Evolutionary conservation across 805 yeast species (phyloP).

Genomic region (Spathaspora arborariae): DNA sequence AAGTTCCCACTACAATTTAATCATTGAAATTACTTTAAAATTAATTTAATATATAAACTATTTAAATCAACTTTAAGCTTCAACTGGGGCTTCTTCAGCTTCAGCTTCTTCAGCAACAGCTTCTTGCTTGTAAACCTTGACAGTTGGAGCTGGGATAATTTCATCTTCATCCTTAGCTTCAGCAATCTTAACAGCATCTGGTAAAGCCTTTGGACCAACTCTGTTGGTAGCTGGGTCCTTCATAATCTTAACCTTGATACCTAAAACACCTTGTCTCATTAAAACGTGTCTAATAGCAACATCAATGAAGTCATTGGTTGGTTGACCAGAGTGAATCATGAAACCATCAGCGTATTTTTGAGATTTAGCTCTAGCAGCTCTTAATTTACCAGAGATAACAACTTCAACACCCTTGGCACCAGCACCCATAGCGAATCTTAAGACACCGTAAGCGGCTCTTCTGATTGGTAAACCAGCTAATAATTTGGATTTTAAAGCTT

Average conservation of each 20-base stretch:
- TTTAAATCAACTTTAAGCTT: slow-evolving; percentile 18
- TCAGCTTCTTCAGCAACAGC: slow-evolving; percentile 34
- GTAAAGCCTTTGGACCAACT: slow-evolving; percentile 86
- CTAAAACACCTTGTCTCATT: slow-evolving; percentile 99
- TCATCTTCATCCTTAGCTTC: slow-evolving; percentile 94
- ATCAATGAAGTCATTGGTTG: slow-evolving; percentile 98
- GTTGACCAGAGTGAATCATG: slow-evolving; percentile 99
- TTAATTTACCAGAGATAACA: slow-evolving; percentile 98
- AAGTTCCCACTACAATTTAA: too few species aligned
- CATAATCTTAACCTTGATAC: slow-evolving; percentile 99
- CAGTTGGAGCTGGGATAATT: slow-evolving; percentile 73
- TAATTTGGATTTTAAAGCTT: slow-evolving; percentile 96
- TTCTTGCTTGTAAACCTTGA: slow-evolving; percentile 63
- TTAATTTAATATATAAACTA: neutral
- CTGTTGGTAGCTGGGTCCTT: slow-evolving; percentile 91
- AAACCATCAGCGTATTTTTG: slow-evolving; percentile 99
- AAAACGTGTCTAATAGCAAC: slow-evolving; percentile 99
- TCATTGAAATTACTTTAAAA: neutral
- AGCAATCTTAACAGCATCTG: slow-evolving; percentile 88
- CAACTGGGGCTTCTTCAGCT: slow-evolving; percentile 24
- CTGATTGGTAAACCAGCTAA: slow-evolving; percentile 98
- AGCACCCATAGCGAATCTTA: slow-evolving; percentile 99
- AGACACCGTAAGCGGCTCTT: slow-evolving; percentile 99
- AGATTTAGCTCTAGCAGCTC: slow-evolving; percentile 99
- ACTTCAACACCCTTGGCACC: slow-evolving; percentile 99